These are phyloP conservation scores for Blastomyces gilchristii DNA, from an alignment of 2,329 filamentous ascomycete species.

Conservation along the genomic window DNA sequence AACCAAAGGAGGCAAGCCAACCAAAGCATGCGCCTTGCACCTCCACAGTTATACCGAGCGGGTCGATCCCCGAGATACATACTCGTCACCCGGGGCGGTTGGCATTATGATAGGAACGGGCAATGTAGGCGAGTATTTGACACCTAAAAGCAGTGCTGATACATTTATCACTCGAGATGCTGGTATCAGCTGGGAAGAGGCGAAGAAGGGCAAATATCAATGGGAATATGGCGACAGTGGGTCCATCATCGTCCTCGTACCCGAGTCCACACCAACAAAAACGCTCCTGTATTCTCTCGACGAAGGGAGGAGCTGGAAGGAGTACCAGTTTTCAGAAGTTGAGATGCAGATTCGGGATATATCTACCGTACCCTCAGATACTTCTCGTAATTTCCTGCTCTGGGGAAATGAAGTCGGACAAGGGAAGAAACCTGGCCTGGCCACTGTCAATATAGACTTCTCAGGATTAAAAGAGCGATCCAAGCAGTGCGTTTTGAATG, in stretches of 20 bases:
- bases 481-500: constrained; percentile 56
- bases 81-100: constrained; percentile 76
- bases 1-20: constrained; percentile 42
- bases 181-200: constrained; percentile 76
- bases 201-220: constrained; percentile 78
- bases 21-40: constrained; percentile 69
- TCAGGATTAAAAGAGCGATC: constrained; percentile 60
- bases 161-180: constrained; percentile 88
- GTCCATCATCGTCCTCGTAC: constrained; percentile 79
- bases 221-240: constrained; percentile 97
- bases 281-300: constrained; percentile 66
- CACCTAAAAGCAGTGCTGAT: constrained; percentile 59
- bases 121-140: constrained; percentile 71
- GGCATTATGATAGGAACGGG: constrained; percentile 86
- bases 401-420: constrained; percentile 57
- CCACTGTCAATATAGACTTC: constrained; percentile 82
- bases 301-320: constrained; percentile 68
- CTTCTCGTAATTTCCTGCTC: constrained; percentile 79
- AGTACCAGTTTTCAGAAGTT: constrained; percentile 61
- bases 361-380: constrained; percentile 79
- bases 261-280: constrained; percentile 58
- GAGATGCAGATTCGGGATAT: constrained; percentile 69
- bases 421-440: constrained; percentile 41
- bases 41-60: constrained; percentile 94
- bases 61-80: constrained; percentile 68